Percentiles rank a stretch among this genome's conserved stretches.
phyloP scores from a whole-genome alignment of 140 eudicot species.

The Stevia rebaudiana region DNA sequence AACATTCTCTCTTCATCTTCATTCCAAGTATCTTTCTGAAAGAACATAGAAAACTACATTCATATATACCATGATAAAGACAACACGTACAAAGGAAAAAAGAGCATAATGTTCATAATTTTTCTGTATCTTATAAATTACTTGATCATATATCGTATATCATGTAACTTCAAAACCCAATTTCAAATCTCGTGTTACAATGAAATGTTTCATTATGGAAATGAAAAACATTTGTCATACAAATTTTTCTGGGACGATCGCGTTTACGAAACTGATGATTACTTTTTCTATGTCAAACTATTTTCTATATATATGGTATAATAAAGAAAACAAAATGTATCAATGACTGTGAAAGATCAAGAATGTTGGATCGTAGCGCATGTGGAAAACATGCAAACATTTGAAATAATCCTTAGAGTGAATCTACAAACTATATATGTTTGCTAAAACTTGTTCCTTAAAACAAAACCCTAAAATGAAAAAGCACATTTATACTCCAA shows the following conservation, averaged over 20 bases:
- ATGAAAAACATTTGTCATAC: no score
- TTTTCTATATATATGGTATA: not conserved
- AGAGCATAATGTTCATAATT: not conserved
- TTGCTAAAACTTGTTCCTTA: not conserved
- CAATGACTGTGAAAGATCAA: no score
- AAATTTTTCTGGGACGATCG: no score
- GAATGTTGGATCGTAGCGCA: not conserved
- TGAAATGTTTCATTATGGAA: no score
- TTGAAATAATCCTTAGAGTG: not conserved
- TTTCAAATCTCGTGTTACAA: not conserved
- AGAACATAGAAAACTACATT: not conserved
- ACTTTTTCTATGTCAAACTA: not conserved
- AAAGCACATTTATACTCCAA: not conserved
- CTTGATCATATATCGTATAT: constrained; percentile 1
- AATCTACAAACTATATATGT: not conserved
- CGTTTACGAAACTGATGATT: not conserved
- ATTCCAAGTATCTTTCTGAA: constrained; percentile 54
- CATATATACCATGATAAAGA: not conserved
- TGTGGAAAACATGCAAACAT: not conserved
- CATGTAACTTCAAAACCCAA: not conserved
- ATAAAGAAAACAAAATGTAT: no score
- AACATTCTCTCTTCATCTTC: constrained; percentile 56
- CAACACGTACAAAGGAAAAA: not conserved
- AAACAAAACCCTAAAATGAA: not conserved
- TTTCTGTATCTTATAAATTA: not conserved